These are phyloP conservation scores for Hypomontagnella submonticulosa DNA, from an alignment of 495 filamentous ascomycete species.

Conservation along the genomic window DNA sequence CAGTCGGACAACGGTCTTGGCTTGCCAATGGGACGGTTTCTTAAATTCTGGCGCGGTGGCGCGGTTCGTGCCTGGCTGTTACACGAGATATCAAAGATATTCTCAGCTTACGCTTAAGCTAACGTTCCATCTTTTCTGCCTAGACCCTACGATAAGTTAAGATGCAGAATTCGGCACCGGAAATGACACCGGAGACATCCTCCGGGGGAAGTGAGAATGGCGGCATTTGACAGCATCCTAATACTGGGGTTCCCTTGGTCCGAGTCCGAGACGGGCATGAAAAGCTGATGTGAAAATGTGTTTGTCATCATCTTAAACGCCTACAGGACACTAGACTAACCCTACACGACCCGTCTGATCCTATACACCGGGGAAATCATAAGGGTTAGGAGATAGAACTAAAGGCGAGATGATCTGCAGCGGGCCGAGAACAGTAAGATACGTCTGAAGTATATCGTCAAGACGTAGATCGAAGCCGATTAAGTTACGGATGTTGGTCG, in stretches of 20 bases:
- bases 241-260: constrained; percentile 42
- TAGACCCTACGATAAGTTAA: constrained; percentile 23
- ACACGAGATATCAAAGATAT: constrained; percentile 18
- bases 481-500: constrained; percentile 30
- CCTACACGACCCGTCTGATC: constrained; percentile 9
- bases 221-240: constrained; percentile 15
- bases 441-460: constrained; percentile 16
- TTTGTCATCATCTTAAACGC: constrained; percentile 22
- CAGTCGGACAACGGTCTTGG: constrained; percentile 1
- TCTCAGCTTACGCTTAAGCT: constrained; percentile 35
- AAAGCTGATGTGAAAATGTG: constrained; percentile 16
- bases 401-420: not conserved
- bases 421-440: constrained; percentile 3
- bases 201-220: constrained; percentile 16
- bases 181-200: constrained; percentile 9
- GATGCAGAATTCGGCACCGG: constrained; percentile 39
- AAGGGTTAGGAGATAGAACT: constrained; percentile 7
- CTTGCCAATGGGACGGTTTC: constrained; percentile 1
- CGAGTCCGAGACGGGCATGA: constrained; percentile 44
- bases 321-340: constrained; percentile 24
- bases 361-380: constrained; percentile 10
- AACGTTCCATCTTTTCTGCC: constrained; percentile 26
- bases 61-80: constrained; percentile 17
- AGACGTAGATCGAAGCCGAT: constrained; percentile 22
- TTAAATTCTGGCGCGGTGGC: not conserved